These are phyloP conservation scores for Aspergillus eucalypticola DNA, from an alignment of 2,329 filamentous ascomycete species.

Conservation along the genomic window DNA sequence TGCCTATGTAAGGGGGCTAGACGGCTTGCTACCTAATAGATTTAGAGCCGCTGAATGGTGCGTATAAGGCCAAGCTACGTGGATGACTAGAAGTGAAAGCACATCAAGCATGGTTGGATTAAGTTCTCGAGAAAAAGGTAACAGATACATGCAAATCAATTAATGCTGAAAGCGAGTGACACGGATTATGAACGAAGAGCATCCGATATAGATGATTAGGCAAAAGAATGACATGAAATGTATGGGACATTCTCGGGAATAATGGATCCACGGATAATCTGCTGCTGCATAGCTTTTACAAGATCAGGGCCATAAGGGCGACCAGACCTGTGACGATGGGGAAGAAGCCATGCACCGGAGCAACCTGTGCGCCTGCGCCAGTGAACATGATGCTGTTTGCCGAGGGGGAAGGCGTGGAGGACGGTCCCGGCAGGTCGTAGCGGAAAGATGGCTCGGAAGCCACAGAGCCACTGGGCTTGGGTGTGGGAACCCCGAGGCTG, in stretches of 20 bases:
- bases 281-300: conserved; percentile 22
- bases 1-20: too few relatives aligned
- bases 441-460: conserved; percentile 29
- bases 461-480: conserved; percentile 51
- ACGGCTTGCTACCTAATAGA: too few relatives aligned
- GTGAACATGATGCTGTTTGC: conserved; percentile 23
- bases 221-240: not conserved
- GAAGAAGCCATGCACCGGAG: conserved; percentile 22
- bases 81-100: too few relatives aligned
- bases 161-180: not conserved
- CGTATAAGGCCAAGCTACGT: too few relatives aligned
- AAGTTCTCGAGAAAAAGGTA: not conserved
- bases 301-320: conserved; percentile 30
- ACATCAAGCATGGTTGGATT: not conserved
- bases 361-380: conserved; percentile 24
- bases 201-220: not conserved
- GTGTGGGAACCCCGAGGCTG: conserved; percentile 19
- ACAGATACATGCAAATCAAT: not conserved
- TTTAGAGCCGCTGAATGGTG: too few relatives aligned
- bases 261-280: not conserved
- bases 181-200: not conserved
- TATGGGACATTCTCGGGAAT: not conserved
- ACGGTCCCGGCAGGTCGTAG: conserved; percentile 41
- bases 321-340: conserved; percentile 27
- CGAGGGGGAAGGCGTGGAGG: conserved; percentile 34